Conservation (phyloP, 345 rosid species). For the Cochlearia excelsa region DNA sequence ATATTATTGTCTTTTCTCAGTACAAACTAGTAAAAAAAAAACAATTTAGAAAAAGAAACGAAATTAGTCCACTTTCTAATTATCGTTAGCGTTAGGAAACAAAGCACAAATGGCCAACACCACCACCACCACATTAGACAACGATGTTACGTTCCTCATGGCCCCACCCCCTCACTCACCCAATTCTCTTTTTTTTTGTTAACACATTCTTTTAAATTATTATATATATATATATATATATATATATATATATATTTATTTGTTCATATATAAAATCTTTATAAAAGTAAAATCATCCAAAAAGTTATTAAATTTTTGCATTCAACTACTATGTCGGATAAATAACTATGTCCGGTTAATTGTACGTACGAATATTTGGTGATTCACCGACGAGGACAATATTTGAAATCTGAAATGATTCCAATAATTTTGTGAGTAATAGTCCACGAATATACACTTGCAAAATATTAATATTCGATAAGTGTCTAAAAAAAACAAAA, state of each 20-base stretch:
- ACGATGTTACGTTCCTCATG: constrained; percentile 34
- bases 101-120: constrained; percentile 33
- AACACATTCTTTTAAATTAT: not conserved
- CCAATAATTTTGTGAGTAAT: no score
- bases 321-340: constrained; percentile 2
- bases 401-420: constrained; percentile 2
- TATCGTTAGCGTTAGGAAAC: constrained; percentile 26
- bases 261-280: no score
- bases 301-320: not conserved
- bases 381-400: constrained; percentile 30
- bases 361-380: constrained; percentile 28
- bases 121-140: constrained; percentile 23
- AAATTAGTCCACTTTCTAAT: constrained; percentile 32
- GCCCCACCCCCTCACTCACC: constrained; percentile 31
- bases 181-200: not conserved
- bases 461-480: no score
- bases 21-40: not conserved
- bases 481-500: no score
- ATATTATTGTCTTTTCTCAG: not conserved
- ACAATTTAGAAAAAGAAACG: not conserved
- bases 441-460: no score
- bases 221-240: no score
- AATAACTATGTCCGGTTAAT: constrained; percentile 2
- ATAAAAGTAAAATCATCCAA: not conserved
- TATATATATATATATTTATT: no score